Evolutionary conservation across 2,329 filamentous ascomycete species (phyloP), one percentile per base, ranked within the genome.

Genomic region (Pseudopithomyces maydicus): DNA sequence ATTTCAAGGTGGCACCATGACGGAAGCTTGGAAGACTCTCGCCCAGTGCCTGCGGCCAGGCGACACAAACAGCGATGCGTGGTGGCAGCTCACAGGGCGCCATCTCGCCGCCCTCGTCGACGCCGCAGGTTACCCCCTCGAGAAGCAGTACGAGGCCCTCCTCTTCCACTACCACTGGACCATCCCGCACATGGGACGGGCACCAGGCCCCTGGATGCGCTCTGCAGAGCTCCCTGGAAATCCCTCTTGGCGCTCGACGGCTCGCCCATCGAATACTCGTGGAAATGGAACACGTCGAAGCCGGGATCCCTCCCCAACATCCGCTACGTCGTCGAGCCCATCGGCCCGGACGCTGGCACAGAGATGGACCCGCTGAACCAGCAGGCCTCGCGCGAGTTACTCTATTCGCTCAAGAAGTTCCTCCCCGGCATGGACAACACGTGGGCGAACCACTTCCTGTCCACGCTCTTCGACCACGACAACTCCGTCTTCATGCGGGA

Each of bases 331-430:
- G 50, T 62, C 17, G 66, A 69, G 50, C 41, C 60, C 6, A 58
- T 69, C 29, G 56, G 57, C n/a, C 29, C 41, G 22, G 50, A 49
- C 23, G 39, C 64, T 1, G 65, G 64, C 11, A 58, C 56, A 5
- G 20, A 45, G 17, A 20, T 58, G 6, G 66, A 68, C 50, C 66
- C 65, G 3, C 32, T 68, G n/a, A 69, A 69, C 44, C 59, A 66
- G 17, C 32, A 33, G 12, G 17, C 50, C 15, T 38, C 55, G 8
- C 17, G 11, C 19, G 43, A 49, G 19, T 36, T 57, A n/a, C 51
- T 57, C 22, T 26, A 35, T 20, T 36, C 35, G 26, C 33, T 57
- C 17, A 23, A 46, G 3, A 12, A 38, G 12, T 15, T 50, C 10
- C 38, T 65, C 3, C 65, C 63, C 3, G 23, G 32, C 0, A 44